These are phyloP conservation scores for Saitozyma sp. DNA, from an alignment of 768 basidiomycete species.

Conservation along the genomic window DNA sequence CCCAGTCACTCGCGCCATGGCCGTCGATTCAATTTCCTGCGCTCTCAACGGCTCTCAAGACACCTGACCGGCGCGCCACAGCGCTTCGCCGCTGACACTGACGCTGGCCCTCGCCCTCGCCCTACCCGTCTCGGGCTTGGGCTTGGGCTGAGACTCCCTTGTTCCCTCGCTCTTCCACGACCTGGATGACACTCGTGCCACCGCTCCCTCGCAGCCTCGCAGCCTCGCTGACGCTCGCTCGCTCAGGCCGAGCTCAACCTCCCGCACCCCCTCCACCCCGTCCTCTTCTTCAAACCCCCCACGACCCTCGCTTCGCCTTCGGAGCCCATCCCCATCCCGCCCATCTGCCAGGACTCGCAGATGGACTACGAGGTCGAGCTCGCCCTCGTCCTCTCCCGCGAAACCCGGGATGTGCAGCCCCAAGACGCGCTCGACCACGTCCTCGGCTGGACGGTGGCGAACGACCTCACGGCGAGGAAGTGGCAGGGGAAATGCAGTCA, in stretches of 20 bases:
- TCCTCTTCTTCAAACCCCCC: slow-evolving; percentile 44
- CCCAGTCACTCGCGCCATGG: too few species aligned
- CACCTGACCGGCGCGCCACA: too few species aligned
- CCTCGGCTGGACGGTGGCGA: slow-evolving; percentile 58
- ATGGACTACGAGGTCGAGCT: slow-evolving; percentile 45
- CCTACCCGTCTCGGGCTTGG: too few species aligned
- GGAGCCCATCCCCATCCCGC: slow-evolving; percentile 16
- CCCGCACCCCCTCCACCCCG: slow-evolving; percentile 23
- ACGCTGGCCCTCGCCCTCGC: too few species aligned
- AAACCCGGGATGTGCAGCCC: slow-evolving; percentile 73
- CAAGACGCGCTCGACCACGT: slow-evolving; percentile 79
- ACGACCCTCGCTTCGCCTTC: slow-evolving; percentile 22
- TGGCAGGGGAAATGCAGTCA: slow-evolving; percentile 25
- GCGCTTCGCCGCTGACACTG: too few species aligned
- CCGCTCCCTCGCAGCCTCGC: background rate
- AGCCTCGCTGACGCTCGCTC: background rate
- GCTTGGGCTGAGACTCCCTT: background rate
- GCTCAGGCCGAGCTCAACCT: slow-evolving; percentile 19
- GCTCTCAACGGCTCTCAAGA: too few species aligned
- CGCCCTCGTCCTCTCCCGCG: slow-evolving; percentile 68
- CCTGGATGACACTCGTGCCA: background rate
- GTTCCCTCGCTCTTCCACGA: background rate
- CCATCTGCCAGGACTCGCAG: slow-evolving; percentile 17
- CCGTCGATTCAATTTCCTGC: too few species aligned
- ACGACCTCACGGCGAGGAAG: slow-evolving; percentile 26